These are phyloP conservation scores for Pythium rhizo-oryzae DNA, from an alignment of 352 stramenopile genomes.

Conservation along the genomic window DNA sequence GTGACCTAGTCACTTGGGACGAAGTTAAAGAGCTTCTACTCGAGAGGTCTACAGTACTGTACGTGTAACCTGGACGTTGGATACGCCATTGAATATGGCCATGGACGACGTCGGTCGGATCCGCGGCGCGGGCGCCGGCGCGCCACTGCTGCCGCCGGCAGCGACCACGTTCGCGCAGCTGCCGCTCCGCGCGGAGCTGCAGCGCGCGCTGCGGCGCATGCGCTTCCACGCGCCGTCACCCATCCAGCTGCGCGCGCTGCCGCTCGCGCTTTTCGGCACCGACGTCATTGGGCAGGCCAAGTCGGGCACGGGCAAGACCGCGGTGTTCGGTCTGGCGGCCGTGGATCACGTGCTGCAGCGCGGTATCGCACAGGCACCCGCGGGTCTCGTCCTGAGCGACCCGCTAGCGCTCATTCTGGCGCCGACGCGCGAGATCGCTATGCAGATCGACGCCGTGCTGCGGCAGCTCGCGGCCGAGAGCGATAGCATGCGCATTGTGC, in stretches of 20 bases:
- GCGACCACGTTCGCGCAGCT: constrained; percentile 58
- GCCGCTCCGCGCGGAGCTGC: constrained; percentile 57
- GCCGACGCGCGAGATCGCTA: constrained; percentile 74
- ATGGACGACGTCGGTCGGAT: constrained; percentile 16
- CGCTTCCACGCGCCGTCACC: constrained; percentile 61
- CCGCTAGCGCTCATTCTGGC: constrained; percentile 68
- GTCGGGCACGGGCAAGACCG: constrained; percentile 84
- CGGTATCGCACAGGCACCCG: constrained; percentile 6
- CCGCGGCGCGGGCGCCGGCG: background rate
- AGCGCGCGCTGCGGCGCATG: constrained; percentile 52
- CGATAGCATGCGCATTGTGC: constrained; percentile 40
- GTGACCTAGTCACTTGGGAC: background rate
- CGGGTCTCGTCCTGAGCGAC: constrained; percentile 15
- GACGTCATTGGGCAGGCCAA: constrained; percentile 84
- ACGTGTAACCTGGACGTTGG: background rate
- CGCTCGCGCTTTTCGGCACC: constrained; percentile 77
- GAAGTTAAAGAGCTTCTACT: constrained; percentile 2
- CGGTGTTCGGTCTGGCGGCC: constrained; percentile 68
- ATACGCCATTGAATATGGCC: background rate
- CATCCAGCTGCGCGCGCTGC: constrained; percentile 71
- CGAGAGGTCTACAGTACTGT: background rate
- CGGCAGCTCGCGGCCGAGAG: constrained; percentile 51
- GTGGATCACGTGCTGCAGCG: constrained; percentile 62
- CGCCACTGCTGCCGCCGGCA: background rate
- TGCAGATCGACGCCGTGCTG: constrained; percentile 76